Base-by-base conservation (phyloP, 306 rosid species). In the Inga oerstediana region DNA sequence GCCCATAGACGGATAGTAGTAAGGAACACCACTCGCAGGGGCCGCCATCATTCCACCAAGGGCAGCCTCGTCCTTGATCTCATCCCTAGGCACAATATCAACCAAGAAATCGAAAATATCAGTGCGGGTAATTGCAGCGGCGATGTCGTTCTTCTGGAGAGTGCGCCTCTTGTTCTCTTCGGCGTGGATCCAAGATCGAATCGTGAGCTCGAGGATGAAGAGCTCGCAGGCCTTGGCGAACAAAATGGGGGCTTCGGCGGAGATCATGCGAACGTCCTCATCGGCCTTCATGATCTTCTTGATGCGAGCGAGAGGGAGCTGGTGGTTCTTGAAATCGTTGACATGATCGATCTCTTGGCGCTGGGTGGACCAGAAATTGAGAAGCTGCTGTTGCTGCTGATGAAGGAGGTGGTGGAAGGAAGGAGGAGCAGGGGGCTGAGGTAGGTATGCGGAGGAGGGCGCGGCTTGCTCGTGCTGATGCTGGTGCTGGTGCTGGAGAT, bases 261-360 rank as follows among this genome's bases (percentile, higher is more conserved):
- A 96, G 87, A 96, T 96, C 99, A 96, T 96, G 80, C 99, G 97
- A 5, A 96, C 99, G 74, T 96, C 99, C 86, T 96, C 99, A 44
- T 96, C 99, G 74, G 99, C 99, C 82, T 95, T 96, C 99, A 96
- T 96, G 88, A 96, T 96, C 94, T 96, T 96, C 93, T 96, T 96
- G 91, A 96, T 96, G 87, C 98, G 98, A 0, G 99, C 99, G 2
- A 96, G 59, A 1, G 99, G 99, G 13, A 96, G 99, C 85, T 96
- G 98, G 87, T 96, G 99, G 91, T 96, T 96, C 90, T 96, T 96
- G 86, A 96, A 96, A 80, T 96, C 99, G 82, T 92, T 96, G 61
- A 86, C 98, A 72, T 90, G 96, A 54, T 96, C 98, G 84, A 96
- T 96, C 78, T 96, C 99, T 52, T 92, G 97, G 10, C 97, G 91